Percentiles rank a stretch among this genome's conserved stretches.
These are phyloP conservation scores for Emericellopsis cladophorae DNA, from an alignment of 2,329 filamentous ascomycete species.

Conservation along the genomic window DNA sequence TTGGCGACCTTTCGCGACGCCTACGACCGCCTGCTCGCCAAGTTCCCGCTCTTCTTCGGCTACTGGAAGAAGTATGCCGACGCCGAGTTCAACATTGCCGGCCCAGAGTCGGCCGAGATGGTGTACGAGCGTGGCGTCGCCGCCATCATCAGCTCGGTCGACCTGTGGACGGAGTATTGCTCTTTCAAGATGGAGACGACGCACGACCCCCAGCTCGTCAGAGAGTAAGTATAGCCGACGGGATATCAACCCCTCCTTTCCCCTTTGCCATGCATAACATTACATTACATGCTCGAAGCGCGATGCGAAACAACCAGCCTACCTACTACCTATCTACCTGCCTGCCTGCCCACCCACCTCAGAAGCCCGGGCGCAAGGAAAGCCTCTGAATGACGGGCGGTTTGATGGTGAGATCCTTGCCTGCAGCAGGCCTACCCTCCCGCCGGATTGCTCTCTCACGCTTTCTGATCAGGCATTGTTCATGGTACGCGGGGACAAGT, in stretches of 20 bases:
- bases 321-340: no score
- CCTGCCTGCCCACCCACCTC: no score
- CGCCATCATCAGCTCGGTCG: constrained; percentile 85
- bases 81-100: constrained; percentile 90
- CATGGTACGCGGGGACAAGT: constrained; percentile 22
- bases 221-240: constrained; percentile 82
- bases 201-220: constrained; percentile 85
- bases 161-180: constrained; percentile 96
- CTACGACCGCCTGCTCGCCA: constrained; percentile 86
- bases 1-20: constrained; percentile 76
- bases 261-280: no score
- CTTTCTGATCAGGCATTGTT: constrained; percentile 49
- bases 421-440: constrained; percentile 40
- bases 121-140: constrained; percentile 94
- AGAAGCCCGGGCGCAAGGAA: no score
- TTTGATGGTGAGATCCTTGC: constrained; percentile 57
- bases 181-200: constrained; percentile 96
- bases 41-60: constrained; percentile 90
- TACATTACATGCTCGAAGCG: no score
- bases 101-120: constrained; percentile 95
- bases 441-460: constrained; percentile 53
- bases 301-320: no score
- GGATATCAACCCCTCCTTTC: no score
- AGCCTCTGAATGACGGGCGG: constrained; percentile 9
- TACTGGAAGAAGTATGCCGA: constrained; percentile 99